Conservation (phyloP, 2,329 filamentous ascomycete genomes). For the Leptographium procerum region DNA sequence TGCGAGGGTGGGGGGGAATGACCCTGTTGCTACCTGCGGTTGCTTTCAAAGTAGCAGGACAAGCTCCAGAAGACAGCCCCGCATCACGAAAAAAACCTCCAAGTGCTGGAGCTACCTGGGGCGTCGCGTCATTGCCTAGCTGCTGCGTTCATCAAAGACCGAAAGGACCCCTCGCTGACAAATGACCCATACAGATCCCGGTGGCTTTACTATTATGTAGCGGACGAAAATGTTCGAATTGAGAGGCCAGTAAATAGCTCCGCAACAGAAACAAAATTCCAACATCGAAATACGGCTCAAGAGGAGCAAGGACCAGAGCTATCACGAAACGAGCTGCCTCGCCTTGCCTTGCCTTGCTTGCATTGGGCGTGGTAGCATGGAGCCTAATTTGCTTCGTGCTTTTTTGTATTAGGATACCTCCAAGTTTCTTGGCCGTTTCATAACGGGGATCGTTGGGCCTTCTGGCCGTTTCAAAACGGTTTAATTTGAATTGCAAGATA, state of each 20-base stretch:
- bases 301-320: too few relatives aligned
- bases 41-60: neutral
- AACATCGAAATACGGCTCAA: too few relatives aligned
- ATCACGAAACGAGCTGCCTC: too few relatives aligned
- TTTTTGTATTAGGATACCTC: too few relatives aligned
- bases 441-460: too few relatives aligned
- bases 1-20: neutral
- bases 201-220: neutral
- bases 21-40: neutral
- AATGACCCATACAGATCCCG: neutral
- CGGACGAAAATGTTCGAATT: too few relatives aligned
- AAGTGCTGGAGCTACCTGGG: slow-evolving; percentile 1
- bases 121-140: slow-evolving; percentile 3
- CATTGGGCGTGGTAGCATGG: too few relatives aligned
- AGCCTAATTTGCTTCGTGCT: too few relatives aligned
- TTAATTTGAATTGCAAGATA: neutral
- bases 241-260: too few relatives aligned
- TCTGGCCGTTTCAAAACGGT: neutral
- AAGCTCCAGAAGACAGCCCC: slow-evolving; percentile 4
- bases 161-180: slow-evolving; percentile 2
- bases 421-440: too few relatives aligned
- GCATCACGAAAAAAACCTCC: slow-evolving; percentile 4
- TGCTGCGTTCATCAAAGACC: neutral
- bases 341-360: too few relatives aligned
- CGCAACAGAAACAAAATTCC: too few relatives aligned